phyloP scores from a whole-genome alignment of 2,329 filamentous ascomycete genomes.

The Fusarium guadeloupense region DNA sequence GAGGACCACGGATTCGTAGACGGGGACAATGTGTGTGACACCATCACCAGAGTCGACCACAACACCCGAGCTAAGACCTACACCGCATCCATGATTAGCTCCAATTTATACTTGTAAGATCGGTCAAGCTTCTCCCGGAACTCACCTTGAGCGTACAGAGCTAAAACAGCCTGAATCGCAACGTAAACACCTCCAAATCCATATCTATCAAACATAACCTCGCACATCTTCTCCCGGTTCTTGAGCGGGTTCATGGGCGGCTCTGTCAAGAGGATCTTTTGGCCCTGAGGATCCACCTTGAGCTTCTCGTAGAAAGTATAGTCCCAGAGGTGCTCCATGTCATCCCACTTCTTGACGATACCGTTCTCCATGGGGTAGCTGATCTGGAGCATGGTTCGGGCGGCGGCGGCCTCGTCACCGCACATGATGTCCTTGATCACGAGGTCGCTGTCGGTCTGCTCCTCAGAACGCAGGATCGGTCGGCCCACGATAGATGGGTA shows the following conservation, averaged over 20 bases:
- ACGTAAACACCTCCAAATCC: slow-evolving; percentile 97
- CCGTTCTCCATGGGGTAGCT: slow-evolving; percentile 99
- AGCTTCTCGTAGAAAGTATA: slow-evolving; percentile 99
- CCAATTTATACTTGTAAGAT: not conserved
- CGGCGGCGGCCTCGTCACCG: slow-evolving; percentile 95
- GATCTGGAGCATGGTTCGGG: slow-evolving; percentile 96
- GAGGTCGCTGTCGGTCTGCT: slow-evolving; percentile 70
- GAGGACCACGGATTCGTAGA: slow-evolving; percentile 97
- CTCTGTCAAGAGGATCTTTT: slow-evolving; percentile 97
- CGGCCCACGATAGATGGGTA: slow-evolving; percentile 98
- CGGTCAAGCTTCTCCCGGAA: not conserved
- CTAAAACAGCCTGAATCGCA: slow-evolving; percentile 95
- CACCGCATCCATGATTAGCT: slow-evolving; percentile 22
- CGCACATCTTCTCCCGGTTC: slow-evolving; percentile 97
- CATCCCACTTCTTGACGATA: slow-evolving; percentile 99
- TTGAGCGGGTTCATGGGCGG: slow-evolving; percentile 97
- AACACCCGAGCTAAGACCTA: slow-evolving; percentile 89
- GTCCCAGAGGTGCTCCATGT: slow-evolving; percentile 99
- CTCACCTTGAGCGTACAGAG: slow-evolving; percentile 93
- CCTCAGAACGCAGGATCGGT: slow-evolving; percentile 96
- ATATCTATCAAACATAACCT: slow-evolving; percentile 99
- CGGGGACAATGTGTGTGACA: slow-evolving; percentile 97
- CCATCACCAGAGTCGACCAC: slow-evolving; percentile 98
- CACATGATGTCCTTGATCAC: slow-evolving; percentile 99
- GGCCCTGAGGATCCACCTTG: slow-evolving; percentile 86